Evolutionary conservation across 1,284 basidiomycete genomes (phyloP), one percentile per base, ranked within the genome.

Genomic region (Singerocomus inundabilis): DNA sequence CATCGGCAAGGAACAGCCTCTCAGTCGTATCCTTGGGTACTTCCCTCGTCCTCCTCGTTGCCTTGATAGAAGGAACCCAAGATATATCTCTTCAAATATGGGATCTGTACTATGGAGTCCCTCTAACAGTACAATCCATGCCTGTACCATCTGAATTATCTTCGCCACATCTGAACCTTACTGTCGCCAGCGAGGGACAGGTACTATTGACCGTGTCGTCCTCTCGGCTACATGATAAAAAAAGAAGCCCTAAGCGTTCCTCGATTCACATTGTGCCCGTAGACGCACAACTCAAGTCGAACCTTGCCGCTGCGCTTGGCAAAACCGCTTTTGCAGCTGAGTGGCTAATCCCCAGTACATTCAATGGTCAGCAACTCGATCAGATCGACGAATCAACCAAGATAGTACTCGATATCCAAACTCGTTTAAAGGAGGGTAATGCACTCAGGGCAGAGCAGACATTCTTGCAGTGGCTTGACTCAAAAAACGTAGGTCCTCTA

Each of bases 81-180:
- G 80, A 84, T 50, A 71, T 90, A 44, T 60, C 63, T n/a, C 57
- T 80, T 34, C 77, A 85, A 15, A 60, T 89, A 34, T 89, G 87
- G 85, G 87, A 90, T 58, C 68, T 88, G 16, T 81, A 82, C 55
- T 89, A 84, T 57, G 79, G 79, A 15, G 79, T 88, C 30, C 67
- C 88, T 16, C 72, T 89, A 21, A 71, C 81, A 1, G 75, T 78
- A 8, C 77, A 83, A 30, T 64, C 69, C 2, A 67, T 85, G 40
- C 61, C 81, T 0, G 62, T 81, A 5, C 84, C 87, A 0, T 72
- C 78, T 0, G 66, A 75, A n/a, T 57, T 81, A 9, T 59, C 65
- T 4, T 25, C n/a, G 0, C 5, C 52, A 29, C 18, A 57, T 32
- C 67, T 75, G 46, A 66, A 70, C 48, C 51, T 69, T 13, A 58